phyloP scores from a whole-genome alignment of 805 yeast genomes.

The Wickerhamomyces rabaulensis region DNA sequence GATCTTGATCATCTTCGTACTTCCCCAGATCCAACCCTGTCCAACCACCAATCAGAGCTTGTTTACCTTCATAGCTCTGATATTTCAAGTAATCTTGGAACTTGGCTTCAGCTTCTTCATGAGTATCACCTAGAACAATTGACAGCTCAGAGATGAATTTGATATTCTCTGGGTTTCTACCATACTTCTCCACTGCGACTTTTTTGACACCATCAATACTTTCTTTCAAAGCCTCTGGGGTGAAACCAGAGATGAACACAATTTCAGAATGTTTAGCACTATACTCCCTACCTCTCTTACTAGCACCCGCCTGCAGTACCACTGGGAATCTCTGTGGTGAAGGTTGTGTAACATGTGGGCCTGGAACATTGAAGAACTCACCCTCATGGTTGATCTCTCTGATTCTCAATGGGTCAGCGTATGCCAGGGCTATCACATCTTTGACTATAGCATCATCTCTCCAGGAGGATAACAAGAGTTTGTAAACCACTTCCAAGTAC shows the following conservation, averaged over 20 bases:
- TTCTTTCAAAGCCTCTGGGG: conserved; percentile 27
- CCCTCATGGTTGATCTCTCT: conserved; percentile 36
- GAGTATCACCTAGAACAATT: conserved; percentile 34
- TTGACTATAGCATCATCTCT: conserved; percentile 28
- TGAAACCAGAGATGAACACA: conserved; percentile 32
- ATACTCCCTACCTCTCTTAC: conserved; percentile 33
- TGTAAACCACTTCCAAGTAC: conserved; percentile 31
- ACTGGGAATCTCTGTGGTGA: conserved; percentile 41
- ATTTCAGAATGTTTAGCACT: conserved; percentile 41
- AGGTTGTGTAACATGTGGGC: conserved; percentile 36
- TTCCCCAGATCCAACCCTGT: conserved; percentile 36
- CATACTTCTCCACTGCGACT: conserved; percentile 29
- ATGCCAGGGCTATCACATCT: conserved; percentile 21
- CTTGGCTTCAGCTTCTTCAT: conserved; percentile 34
- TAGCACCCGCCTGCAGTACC: conserved; percentile 40
- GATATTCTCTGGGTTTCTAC: conserved; percentile 31
- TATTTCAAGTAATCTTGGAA: conserved; percentile 24
- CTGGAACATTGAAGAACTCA: conserved; percentile 34
- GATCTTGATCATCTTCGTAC: conserved; percentile 29
- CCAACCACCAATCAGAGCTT: conserved; percentile 42
- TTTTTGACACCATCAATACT: conserved; percentile 28
- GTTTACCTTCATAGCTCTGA: conserved; percentile 37
- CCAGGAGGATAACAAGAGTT: conserved; percentile 34
- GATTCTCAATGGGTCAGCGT: conserved; percentile 29
- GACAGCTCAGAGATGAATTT: conserved; percentile 35